Evolutionary conservation across 108 stramenopile genomes (phyloP).

Genomic region (Poteriospumella lacustris): DNA sequence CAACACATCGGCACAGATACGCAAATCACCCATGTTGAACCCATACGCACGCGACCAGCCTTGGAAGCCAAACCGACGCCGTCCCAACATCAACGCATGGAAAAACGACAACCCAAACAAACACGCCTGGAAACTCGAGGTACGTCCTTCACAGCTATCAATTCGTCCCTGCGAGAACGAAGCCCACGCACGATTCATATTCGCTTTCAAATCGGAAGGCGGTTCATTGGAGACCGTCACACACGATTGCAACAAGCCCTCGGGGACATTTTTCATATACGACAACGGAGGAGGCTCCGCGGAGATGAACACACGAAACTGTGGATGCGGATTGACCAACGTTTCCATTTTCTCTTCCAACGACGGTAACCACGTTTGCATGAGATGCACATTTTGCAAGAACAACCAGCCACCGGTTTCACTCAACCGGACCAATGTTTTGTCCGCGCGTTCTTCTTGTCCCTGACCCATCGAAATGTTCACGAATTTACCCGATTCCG

Average conservation of each 20-base stretch:
- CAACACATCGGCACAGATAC: conserved; percentile 55
- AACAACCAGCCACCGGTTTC: conserved; percentile 56
- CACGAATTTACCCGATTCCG: conserved; percentile 4
- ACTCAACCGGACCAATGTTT: conserved; percentile 41
- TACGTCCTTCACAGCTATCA: conserved; percentile 27
- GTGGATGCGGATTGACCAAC: conserved; percentile 32
- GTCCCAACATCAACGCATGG: conserved; percentile 56
- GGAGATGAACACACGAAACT: conserved; percentile 58
- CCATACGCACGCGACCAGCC: conserved; percentile 56
- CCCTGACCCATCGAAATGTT: conserved; percentile 64
- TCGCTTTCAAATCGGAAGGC: conserved; percentile 55
- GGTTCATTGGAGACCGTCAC: conserved; percentile 63
- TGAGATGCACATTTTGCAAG: conserved; percentile 62
- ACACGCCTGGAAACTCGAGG: conserved; percentile 37
- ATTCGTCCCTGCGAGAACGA: conserved; percentile 47
- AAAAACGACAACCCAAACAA: conserved; percentile 60
- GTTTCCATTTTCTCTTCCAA: conserved; percentile 52
- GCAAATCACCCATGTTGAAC: conserved; percentile 56
- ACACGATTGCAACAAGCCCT: conserved; percentile 53
- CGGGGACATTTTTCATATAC: conserved; percentile 57
- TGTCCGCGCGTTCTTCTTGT: conserved; percentile 52
- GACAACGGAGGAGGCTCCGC: conserved; percentile 54
- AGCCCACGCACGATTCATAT: conserved; percentile 56
- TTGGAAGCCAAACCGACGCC: conserved; percentile 54
- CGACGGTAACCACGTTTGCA: conserved; percentile 56